phyloP scores from a whole-genome alignment of 495 filamentous ascomycete genomes.

The Penicillium pancosmium region DNA sequence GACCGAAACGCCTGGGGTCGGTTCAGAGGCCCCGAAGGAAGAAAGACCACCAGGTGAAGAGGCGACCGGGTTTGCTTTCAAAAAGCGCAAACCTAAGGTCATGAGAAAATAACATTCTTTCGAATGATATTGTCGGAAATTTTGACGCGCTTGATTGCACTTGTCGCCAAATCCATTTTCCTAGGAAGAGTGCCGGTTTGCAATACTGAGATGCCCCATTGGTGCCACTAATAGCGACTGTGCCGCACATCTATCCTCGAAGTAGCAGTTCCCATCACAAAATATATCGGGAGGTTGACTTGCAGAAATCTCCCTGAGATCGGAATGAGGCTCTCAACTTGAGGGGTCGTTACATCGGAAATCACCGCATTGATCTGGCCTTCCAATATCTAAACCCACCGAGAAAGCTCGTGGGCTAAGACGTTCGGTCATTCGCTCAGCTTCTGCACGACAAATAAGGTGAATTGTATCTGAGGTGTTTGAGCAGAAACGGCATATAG shows the following conservation, averaged over 20 bases:
- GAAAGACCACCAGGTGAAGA: constrained; percentile 36
- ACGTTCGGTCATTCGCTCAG: too few species aligned
- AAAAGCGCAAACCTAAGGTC: constrained; percentile 85
- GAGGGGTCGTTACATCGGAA: too few species aligned
- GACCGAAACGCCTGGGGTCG: constrained; percentile 34
- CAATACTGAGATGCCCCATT: not conserved
- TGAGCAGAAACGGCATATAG: too few species aligned
- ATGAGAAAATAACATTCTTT: constrained; percentile 46
- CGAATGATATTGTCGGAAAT: not conserved
- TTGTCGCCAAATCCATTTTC: not conserved
- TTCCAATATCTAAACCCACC: too few species aligned
- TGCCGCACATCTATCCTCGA: not conserved
- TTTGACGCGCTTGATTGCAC: not conserved
- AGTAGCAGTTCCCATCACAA: not conserved
- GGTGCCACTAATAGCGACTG: not conserved
- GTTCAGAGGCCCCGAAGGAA: constrained; percentile 2
- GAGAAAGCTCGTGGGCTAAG: too few species aligned
- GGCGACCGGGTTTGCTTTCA: constrained; percentile 68
- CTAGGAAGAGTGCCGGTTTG: not conserved
- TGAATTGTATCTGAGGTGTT: too few species aligned
- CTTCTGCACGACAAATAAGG: too few species aligned
- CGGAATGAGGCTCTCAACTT: too few species aligned
- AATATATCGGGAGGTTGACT: not conserved
- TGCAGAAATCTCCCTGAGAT: too few species aligned
- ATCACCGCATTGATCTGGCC: too few species aligned